A percentile compares a stretch with the other conserved stretches of the same genome.
phyloP scores from a whole-genome alignment of 2,329 filamentous ascomycete species.

The Calonectria crousiana region DNA sequence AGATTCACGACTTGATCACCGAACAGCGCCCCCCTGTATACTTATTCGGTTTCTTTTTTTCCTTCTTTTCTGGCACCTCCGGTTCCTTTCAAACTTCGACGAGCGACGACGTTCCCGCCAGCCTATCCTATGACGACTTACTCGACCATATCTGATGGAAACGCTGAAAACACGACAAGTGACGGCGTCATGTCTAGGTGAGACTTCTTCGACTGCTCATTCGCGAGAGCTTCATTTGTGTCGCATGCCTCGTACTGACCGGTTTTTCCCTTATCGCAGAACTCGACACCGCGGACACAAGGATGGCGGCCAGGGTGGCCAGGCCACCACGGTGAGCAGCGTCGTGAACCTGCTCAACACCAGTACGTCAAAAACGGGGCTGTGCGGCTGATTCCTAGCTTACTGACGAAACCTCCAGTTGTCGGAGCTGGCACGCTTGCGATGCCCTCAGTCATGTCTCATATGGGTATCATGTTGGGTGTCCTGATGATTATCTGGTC shows the following conservation, averaged over 20 bases:
- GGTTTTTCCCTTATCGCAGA: conserved; percentile 48
- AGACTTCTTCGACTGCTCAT: conserved; percentile 14
- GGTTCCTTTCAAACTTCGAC: not conserved
- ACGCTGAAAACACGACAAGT: conserved; percentile 53
- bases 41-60: not conserved
- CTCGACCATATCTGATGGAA: conserved; percentile 64
- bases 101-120: conserved; percentile 11
- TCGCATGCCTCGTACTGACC: conserved; percentile 29
- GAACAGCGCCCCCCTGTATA: not conserved
- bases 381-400: conserved; percentile 18
- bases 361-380: conserved; percentile 67
- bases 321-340: conserved; percentile 90
- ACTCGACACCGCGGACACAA: conserved; percentile 75
- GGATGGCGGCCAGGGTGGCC: conserved; percentile 74
- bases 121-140: conserved; percentile 64
- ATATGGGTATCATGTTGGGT: conserved; percentile 93
- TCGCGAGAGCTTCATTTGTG: conserved; percentile 23
- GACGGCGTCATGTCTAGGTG: conserved; percentile 65
- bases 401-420: conserved; percentile 65
- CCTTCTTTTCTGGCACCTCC: not conserved
- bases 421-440: conserved; percentile 94
- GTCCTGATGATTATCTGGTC: conserved; percentile 91
- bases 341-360: conserved; percentile 97
- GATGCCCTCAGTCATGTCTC: conserved; percentile 94
- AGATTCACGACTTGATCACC: not conserved